Evolutionary conservation across 129 eudicot genomes (phyloP), one percentile per base, ranked within the genome.

Genomic region (Sambucus nigra): DNA sequence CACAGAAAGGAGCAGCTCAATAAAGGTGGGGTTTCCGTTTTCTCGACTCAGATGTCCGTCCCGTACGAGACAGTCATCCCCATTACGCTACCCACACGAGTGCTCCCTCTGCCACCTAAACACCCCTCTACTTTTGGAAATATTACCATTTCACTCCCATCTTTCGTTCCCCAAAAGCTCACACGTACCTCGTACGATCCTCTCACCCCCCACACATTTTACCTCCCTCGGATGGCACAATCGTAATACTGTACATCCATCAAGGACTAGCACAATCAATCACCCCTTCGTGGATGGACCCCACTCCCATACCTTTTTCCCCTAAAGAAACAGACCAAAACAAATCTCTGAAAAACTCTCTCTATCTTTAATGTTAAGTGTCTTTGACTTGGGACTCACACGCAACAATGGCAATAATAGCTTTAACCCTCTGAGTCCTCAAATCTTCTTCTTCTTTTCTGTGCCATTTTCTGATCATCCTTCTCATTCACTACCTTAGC

Each of bases 381-480:
- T 25, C 63, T 65, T 57, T 73, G 45, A 39, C 73, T 67, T 38
- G 64, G n/a, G 58, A 49, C 66, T 57, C 72, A 44, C 71, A 53
- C 67, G 58, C 71, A 45, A 52, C 51, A 53, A 5, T 48, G 23
- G 22, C 66, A 67, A 51, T 58, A 49, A 31, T 65, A 47, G 11
- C 47, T 11, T 65, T 59, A 45, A 14, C 17, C 22, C 14, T 6
- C 61, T 19, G 29, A 23, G 42, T 38, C 33, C 18, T 11, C 10
- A 25, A 25, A 38, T 53, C 69, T 65, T 61, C 61, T 13, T 32
- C 44, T 55, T 22, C 33, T 47, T 39, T 13, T n/a, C 21, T 21
- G 25, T 2, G 9, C 54, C 15, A 40, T n/a, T 44, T 20, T 16
- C 57, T 22, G 2, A 5, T 4, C 2, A 10, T 1, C 57, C 8